Evolutionary conservation across 805 yeast species (phyloP), one percentile per base, ranked within the genome.

Genomic region (Yarrowia yakushimensis): DNA sequence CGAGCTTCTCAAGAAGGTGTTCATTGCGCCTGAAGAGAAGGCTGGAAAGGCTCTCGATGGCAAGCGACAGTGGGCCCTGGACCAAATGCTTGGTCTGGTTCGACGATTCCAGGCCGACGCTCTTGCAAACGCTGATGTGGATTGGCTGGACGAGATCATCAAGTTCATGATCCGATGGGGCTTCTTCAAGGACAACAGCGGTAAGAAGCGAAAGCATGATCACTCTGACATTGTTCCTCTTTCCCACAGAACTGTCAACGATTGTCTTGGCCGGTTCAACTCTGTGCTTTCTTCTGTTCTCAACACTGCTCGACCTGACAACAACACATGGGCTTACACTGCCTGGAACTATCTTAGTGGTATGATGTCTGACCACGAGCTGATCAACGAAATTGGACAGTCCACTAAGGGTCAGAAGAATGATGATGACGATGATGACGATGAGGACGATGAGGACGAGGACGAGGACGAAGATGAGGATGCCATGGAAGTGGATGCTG

Each of bases 251-350:
- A 63, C 70, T 6, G 66, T 69, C 9, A 67, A 64, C 17, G 64
- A 69, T 18, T 71, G 75, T 28, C 74, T 69, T 39, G 63, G 68
- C 43, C 82, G 91, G 66, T 74, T 92, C 54, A 83, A 81, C 68
- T 85, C 96, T 0, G 78, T 89, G 15, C 74, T 92, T 34, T 77
- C 89, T 0, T 85, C 85, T 48, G 74, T 85, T 5, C 75, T 86
- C 41, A 72, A 78, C 28, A 68, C 74, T 25, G 75, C 77, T 59
- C 76, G 83, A 66, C 69, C 77, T 12, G 82, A 79, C 63, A 71
- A 73, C 22, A 71, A 70, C 52, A 78, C 87, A 1, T 89, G 94
- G 92, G 82, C 92, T 0, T 81, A 76, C 62, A 77, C 76, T 63
- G 79, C 86, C 20, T 71, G 61, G 61, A 85, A 39, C 30, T 28